Percentiles rank a stretch among this genome's conserved stretches.
Evolutionary conservation across 192 early-diverging fungal species (phyloP).

Genomic region (Dissophora ornata): DNA sequence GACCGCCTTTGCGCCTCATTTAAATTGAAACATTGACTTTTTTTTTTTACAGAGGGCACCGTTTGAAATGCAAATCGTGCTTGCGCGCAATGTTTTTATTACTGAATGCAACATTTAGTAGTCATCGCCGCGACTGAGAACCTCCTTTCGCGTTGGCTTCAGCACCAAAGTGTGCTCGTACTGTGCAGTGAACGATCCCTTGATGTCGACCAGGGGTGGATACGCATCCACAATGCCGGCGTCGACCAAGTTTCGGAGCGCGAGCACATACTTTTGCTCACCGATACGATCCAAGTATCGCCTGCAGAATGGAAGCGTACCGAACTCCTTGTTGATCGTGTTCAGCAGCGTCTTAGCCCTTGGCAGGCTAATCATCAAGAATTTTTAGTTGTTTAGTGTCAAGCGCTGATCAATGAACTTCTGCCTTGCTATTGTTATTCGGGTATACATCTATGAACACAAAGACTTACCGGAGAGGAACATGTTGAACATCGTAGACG

Average conservation of each 20-base stretch:
- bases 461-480: constrained; percentile 76
- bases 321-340: constrained; percentile 91
- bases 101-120: too few species aligned
- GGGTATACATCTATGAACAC: too few species aligned
- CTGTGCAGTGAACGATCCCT: constrained; percentile 94
- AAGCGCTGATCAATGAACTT: too few species aligned
- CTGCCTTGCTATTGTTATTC: too few species aligned
- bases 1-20: too few species aligned
- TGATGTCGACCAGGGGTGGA: constrained; percentile 88
- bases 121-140: constrained; percentile 58
- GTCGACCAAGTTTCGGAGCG: constrained; percentile 87
- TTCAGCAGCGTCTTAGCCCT: constrained; percentile 80
- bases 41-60: not conserved
- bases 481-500: constrained; percentile 66
- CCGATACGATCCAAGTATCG: constrained; percentile 95
- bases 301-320: constrained; percentile 94
- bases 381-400: not conserved
- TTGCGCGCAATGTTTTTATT: too few species aligned
- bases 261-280: constrained; percentile 89
- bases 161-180: constrained; percentile 96
- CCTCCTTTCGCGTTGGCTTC: constrained; percentile 90
- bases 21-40: not conserved
- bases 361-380: constrained; percentile 65
- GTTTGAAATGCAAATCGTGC: too few species aligned
- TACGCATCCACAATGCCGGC: constrained; percentile 84